These are phyloP conservation scores for Ustilago vetiveriae DNA, from an alignment of 1,284 basidiomycete species.

Conservation along the genomic window DNA sequence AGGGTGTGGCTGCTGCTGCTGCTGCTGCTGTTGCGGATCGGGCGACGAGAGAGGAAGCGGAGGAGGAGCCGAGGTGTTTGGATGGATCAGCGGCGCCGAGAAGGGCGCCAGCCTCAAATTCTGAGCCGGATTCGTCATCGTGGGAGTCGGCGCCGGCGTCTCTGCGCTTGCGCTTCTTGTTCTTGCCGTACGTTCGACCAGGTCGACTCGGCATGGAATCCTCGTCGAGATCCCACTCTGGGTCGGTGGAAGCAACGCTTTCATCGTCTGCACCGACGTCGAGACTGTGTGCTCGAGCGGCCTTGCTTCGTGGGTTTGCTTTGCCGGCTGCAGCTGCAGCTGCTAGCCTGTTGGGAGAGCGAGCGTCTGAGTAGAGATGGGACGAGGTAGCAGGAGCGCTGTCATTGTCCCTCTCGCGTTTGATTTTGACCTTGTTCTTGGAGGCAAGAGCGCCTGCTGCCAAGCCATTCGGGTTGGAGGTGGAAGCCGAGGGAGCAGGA, in stretches of 20 bases:
- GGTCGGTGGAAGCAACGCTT: conserved; percentile 44
- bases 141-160: conserved; percentile 38
- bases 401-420: conserved; percentile 43
- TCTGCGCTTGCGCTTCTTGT: conserved; percentile 50
- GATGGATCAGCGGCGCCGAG: conserved; percentile 21
- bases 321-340: conserved; percentile 16
- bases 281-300: conserved; percentile 24
- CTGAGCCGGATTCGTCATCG: conserved; percentile 47
- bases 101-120: conserved; percentile 42
- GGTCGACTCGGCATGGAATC: conserved; percentile 54
- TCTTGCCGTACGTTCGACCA: conserved; percentile 46
- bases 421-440: conserved; percentile 44
- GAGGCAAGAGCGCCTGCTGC: conserved; percentile 7
- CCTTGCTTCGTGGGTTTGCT: conserved; percentile 35
- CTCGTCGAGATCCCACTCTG: conserved; percentile 55
- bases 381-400: conserved; percentile 28
- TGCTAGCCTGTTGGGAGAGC: conserved; percentile 20
- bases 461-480: conserved; percentile 17
- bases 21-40: conserved; percentile 13
- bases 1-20: conserved; percentile 18
- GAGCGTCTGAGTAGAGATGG: conserved; percentile 22
- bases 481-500: conserved; percentile 23
- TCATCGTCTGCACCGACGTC: conserved; percentile 41
- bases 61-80: conserved; percentile 15
- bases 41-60: conserved; percentile 12